A percentile compares a stretch with the other conserved stretches of the same genome.
These are phyloP conservation scores for Magnolia officinalis DNA, from an alignment of 164 flowering plant species.

Conservation along the genomic window DNA sequence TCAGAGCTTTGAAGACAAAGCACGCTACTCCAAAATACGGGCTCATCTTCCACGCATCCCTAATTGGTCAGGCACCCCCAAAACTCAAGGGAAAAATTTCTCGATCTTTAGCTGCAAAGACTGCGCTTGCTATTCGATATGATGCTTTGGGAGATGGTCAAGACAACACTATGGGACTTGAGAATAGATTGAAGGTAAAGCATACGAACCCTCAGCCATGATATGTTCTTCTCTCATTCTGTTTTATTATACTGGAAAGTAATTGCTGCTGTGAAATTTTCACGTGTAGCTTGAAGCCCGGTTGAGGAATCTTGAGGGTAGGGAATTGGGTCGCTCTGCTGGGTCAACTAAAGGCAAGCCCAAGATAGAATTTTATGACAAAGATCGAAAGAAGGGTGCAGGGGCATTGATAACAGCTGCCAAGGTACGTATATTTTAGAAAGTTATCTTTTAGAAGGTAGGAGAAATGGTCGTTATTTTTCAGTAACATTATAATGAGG, in stretches of 20 bases:
- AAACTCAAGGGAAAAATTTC: conserved; percentile 89
- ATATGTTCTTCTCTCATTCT: background rate
- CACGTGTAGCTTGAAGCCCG: conserved; percentile 70
- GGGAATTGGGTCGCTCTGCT: conserved; percentile 72
- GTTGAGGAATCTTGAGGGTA: conserved; percentile 79
- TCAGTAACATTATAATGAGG: no score
- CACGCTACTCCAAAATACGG: conserved; percentile 96
- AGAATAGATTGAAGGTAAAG: conserved; percentile 69
- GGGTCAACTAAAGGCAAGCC: conserved; percentile 94
- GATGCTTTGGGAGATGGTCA: conserved; percentile 89
- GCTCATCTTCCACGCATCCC: conserved; percentile 88
- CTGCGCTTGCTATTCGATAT: conserved; percentile 77
- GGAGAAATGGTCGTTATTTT: background rate
- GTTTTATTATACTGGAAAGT: background rate
- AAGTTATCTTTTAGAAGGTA: background rate
- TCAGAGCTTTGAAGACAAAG: conserved; percentile 91
- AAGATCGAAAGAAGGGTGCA: conserved; percentile 74
- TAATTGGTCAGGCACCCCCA: conserved; percentile 92
- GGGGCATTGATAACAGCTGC: conserved; percentile 77
- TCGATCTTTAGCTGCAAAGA: conserved; percentile 86
- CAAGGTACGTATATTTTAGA: conserved; percentile 43
- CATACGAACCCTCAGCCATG: background rate
- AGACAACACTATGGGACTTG: conserved; percentile 80
- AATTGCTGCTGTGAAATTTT: background rate
- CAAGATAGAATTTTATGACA: conserved; percentile 76